Evolutionary conservation across 768 basidiomycete species (phyloP), one percentile per base, ranked within the genome.

Genomic region (Tulasnella sp.): DNA sequence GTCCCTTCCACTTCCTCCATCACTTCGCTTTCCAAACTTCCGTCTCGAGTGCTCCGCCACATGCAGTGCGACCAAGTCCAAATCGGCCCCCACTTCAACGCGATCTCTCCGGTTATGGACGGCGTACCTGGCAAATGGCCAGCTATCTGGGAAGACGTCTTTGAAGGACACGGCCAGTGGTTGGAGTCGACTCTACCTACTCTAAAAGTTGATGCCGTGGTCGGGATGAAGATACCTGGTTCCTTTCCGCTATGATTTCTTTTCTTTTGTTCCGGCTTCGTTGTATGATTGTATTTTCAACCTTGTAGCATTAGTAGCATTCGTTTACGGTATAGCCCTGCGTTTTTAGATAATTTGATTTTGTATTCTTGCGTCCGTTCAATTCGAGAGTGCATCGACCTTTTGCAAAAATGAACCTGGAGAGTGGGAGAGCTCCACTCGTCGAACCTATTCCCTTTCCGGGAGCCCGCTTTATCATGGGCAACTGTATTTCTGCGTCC

Each of bases 121-220:
- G 31, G 69, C 36, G 37, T 70, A 11, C 69, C 71, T 29, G 71
- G 71, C 36, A 42, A 31, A 15, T 72, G 71, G 71, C 39, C 40
- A 17, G 40, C 71, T n/a, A 72, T 72, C 37, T 72, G 71, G 71
- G 71, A 72, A 49, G 71, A 72, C 49, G 39, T 72, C 29, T 72
- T 72, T 25, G 42, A 72, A 25, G 71, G 71, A 17, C 71, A 72
- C 49, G 71, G 40, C 31, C 1, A 8, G 1, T 72, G 71, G 71
- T 22, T 72, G 25, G 58, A 64, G 58, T 25, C n/a, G n/a, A 31
- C 58, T 31, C n/a, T 64, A 11, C 58, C 58, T 1, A 15, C 1
- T 25, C 4, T 64, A 25, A 64, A 64, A 31, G 25, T n/a, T 25
- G 58, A 64, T 15, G 29, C 29, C 3, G 29, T 64, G 58, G 19